A percentile compares a stretch with the other conserved stretches of the same genome.
Evolutionary conservation across 345 rosid genomes (phyloP).

Genomic region (Salix viminalis): DNA sequence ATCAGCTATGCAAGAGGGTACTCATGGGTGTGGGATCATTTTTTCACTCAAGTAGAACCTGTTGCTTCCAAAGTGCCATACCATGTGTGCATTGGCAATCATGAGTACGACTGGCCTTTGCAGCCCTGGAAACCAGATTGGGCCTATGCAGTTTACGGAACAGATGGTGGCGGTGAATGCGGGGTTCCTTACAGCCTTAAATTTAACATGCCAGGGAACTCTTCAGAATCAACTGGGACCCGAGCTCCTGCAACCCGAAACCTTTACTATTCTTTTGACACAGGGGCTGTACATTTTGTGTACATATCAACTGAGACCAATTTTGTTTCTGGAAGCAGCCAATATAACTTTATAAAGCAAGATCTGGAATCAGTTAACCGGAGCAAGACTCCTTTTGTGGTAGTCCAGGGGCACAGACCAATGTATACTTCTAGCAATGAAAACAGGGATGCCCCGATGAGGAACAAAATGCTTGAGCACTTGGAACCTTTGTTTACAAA

Average conservation of each 20-base stretch:
- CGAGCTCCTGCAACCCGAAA: slow-evolving; percentile 64
- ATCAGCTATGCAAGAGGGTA: slow-evolving; percentile 87
- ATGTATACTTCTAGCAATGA: slow-evolving; percentile 85
- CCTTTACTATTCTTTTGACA: slow-evolving; percentile 76
- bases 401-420: slow-evolving; percentile 89
- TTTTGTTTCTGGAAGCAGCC: slow-evolving; percentile 71
- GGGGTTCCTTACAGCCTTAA: slow-evolving; percentile 88
- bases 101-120: slow-evolving; percentile 85
- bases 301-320: slow-evolving; percentile 85
- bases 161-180: slow-evolving; percentile 92
- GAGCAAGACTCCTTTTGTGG: slow-evolving; percentile 69
- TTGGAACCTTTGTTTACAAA: slow-evolving; percentile 75
- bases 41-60: slow-evolving; percentile 66
- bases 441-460: slow-evolving; percentile 48
- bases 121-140: slow-evolving; percentile 95
- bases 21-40: slow-evolving; percentile 92
- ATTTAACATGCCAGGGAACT: slow-evolving; percentile 93
- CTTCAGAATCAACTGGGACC: slow-evolving; percentile 65
- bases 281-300: slow-evolving; percentile 69
- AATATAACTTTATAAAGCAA: slow-evolving; percentile 59
- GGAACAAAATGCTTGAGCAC: slow-evolving; percentile 62
- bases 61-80: slow-evolving; percentile 77
- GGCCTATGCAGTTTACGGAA: slow-evolving; percentile 50
- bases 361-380: slow-evolving; percentile 78
- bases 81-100: slow-evolving; percentile 94